Evolutionary conservation across 2,329 filamentous ascomycete species (phyloP), one percentile per base, ranked within the genome.

Genomic region (Colletotrichum spinosum): DNA sequence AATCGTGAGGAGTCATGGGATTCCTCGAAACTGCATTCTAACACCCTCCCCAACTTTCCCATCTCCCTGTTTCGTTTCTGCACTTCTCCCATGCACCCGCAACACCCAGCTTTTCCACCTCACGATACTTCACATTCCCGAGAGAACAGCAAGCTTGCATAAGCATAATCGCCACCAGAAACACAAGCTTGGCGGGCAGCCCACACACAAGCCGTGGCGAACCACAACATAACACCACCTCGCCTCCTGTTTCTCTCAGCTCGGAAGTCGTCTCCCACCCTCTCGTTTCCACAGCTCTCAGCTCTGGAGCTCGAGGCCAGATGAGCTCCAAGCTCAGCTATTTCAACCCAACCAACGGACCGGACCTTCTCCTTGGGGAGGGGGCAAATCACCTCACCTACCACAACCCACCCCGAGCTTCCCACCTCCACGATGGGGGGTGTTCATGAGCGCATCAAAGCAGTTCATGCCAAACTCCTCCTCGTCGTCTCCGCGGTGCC

Each of bases 141-240:
- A 50, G 46, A 58, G 46, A 51, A 17, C 11, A 49, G 46, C 46
- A 58, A 58, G 55, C 50, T 58, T 51, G 55, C 55, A 58, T 51
- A 25, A 51, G 55, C 55, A 58, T 58, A 42, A 46, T 38, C 8
- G 4, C 12, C 55, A n/a, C 38, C 38, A 35, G 0, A 39, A 49
- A 42, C 13, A 11, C 10, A 25, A n/a, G 50, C 55, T 58, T 58
- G 55, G 55, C 55, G 37, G 45, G 25, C 25, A 25, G 3, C 25
- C 25, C 25, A 25, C 25, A 4, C 25, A 25, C 25, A 25, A 25
- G 4, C 25, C 25, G 25, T 25, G 25, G 25, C 25, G 25, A 25
- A 25, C 4, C 25, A 25, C 25, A 25, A 25, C 4, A 25, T 2
- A 4, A 25, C 25, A 25, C 25, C 25, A 25, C 25, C 25, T 25